Evolutionary conservation across 345 rosid genomes (phyloP).

Genomic region (Boechera stricta): DNA sequence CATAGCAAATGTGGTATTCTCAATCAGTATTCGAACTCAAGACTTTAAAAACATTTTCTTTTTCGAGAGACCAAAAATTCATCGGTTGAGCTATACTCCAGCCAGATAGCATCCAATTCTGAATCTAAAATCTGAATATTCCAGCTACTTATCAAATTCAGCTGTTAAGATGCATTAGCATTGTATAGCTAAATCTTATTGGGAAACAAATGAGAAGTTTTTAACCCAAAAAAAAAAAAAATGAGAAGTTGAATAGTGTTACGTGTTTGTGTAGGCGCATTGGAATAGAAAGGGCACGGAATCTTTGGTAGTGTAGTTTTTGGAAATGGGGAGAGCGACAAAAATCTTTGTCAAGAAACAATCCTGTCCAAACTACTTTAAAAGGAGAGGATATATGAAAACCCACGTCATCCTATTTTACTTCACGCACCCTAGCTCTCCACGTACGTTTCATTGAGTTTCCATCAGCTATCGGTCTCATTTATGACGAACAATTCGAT

Average conservation of each 20-base stretch:
- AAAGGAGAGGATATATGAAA: conserved; percentile 18
- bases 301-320: conserved; percentile 16
- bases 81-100: background rate
- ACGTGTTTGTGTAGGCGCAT: conserved; percentile 33
- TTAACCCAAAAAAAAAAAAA: background rate
- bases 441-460: conserved; percentile 23
- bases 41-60: background rate
- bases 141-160: background rate
- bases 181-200: background rate
- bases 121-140: background rate
- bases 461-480: conserved; percentile 27
- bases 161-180: background rate
- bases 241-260: conserved; percentile 35
- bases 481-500: background rate
- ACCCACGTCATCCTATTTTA: conserved; percentile 26
- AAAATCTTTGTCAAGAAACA: conserved; percentile 20
- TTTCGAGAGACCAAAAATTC: background rate
- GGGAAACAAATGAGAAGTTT: background rate
- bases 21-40: background rate
- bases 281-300: conserved; percentile 4
- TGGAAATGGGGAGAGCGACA: conserved; percentile 32
- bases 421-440: conserved; percentile 40
- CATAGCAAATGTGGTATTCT: too few species aligned
- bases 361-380: conserved; percentile 1
- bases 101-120: background rate